Conservation (phyloP, 78 protist species). For the Speleostelium caveatum region DNA sequence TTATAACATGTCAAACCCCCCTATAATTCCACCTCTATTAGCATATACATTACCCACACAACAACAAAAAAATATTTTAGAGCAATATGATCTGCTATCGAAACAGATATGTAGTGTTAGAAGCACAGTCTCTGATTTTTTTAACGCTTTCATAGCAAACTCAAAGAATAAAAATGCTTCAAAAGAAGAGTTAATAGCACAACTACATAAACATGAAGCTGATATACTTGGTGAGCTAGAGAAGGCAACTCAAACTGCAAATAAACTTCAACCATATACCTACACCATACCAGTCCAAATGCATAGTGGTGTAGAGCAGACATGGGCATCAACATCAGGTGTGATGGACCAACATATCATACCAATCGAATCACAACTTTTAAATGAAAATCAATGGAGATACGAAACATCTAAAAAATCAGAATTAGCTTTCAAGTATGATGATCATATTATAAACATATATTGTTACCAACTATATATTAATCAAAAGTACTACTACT, state of each 20-base stretch:
- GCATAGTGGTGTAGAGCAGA: slow-evolving; percentile 1
- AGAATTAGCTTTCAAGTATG: slow-evolving; percentile 6
- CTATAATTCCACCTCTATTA: too few relatives aligned
- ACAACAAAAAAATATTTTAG: slow-evolving; percentile 54
- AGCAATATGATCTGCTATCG: slow-evolving; percentile 47
- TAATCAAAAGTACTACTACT: not conserved
- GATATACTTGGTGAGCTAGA: not conserved
- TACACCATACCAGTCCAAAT: not conserved
- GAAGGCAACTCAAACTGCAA: not conserved
- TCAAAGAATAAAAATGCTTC: slow-evolving; percentile 14
- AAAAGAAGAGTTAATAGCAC: not conserved
- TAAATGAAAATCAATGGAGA: slow-evolving; percentile 54
- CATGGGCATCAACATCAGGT: slow-evolving; percentile 45
- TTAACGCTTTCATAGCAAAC: slow-evolving; percentile 37
- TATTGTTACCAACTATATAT: not conserved
- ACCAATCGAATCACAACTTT: slow-evolving; percentile 1
- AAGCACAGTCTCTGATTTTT: slow-evolving; percentile 24
- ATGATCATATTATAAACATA: not conserved
- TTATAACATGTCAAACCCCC: too few relatives aligned
- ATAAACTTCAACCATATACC: slow-evolving; percentile 10
- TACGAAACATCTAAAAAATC: slow-evolving; percentile 47
- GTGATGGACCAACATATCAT: slow-evolving; percentile 18
- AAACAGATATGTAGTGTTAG: slow-evolving; percentile 26
- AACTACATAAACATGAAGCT: not conserved
- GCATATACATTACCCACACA: slow-evolving; percentile 11